Base-by-base conservation (phyloP, 441 rosid genomes). In the Geranium incanum region DNA sequence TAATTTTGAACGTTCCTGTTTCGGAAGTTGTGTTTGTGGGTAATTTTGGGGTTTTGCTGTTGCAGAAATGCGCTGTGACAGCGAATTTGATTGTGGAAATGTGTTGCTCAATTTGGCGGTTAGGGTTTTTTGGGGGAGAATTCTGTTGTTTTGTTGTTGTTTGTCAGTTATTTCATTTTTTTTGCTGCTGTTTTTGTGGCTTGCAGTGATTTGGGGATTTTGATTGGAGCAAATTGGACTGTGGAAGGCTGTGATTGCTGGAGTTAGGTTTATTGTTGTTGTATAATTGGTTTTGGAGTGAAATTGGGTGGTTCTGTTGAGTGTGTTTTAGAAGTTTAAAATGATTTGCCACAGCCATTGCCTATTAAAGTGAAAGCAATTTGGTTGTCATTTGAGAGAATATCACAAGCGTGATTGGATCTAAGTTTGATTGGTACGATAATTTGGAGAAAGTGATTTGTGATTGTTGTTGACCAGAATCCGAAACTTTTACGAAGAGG, bases 401-500 rank as follows among this genome's bases (percentile, higher is more conserved):
- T 41, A 70, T 28, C 33, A 28, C 33, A 28, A 28, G 3, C 33
- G 33, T 28, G 33, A 28, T 6, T 6, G 13, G 60, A 70, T 41
- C 36, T 18, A 1, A 19, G 33, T 39, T 57, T 57, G 36, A 72
- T 69, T 67, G 37, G 36, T 18, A 57, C 4, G 36, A 41, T 55
- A 41, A 13, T 69, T 36, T 11, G 21, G 18, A 48, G 64, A 18
- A 28, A 15, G 66, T 55, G 79, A 11, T 68, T 62, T 59, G 16
- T 66, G 57, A 64, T 71, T 71, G 7, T 45, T 68, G 63, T 59
- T 48, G 37, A 72, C 74, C 15, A 45, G 69, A 69, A 77, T 70
- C 72, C 33, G 64, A 68, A n/a, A 71, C 41, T 33, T 73, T 71
- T 43, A 55, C 43, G 18, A 71, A 75, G 69, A 78, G 71, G 73